Percentiles rank a stretch among this genome's conserved stretches.
phyloP scores from a whole-genome alignment of 306 rosid genomes.

The Cicer chorassanicum region DNA sequence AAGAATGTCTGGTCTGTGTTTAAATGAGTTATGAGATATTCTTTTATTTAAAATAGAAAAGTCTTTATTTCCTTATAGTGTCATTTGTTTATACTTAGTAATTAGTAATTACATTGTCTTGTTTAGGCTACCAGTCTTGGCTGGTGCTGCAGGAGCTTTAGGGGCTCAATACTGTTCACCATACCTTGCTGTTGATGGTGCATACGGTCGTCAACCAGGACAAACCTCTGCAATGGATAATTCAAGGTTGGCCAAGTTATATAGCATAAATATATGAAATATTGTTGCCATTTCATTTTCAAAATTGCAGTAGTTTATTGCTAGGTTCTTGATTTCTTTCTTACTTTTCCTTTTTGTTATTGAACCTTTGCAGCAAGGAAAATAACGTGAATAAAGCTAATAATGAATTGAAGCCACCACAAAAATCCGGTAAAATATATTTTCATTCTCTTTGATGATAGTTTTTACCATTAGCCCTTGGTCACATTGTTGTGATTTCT shows the following conservation, averaged over 20 bases:
- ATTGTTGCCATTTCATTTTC: constrained; percentile 1
- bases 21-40: background rate
- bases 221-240: constrained; percentile 66
- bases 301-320: constrained; percentile 9
- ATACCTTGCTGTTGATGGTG: constrained; percentile 81
- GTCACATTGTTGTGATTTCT: background rate
- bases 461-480: background rate
- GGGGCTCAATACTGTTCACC: constrained; percentile 87
- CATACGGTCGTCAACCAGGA: constrained; percentile 79
- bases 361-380: constrained; percentile 73
- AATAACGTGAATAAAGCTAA: constrained; percentile 55
- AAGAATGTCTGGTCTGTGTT: background rate
- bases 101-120: constrained; percentile 5
- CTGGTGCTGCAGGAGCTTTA: constrained; percentile 94
- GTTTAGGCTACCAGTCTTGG: constrained; percentile 89
- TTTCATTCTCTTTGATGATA: background rate
- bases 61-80: background rate
- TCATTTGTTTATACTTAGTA: background rate
- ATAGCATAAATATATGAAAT: constrained; percentile 12
- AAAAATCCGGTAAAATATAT: constrained; percentile 66
- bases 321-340: constrained; percentile 25
- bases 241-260: constrained; percentile 51
- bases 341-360: constrained; percentile 19
- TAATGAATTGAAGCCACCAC: constrained; percentile 73
- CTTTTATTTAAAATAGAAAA: background rate